phyloP scores from a whole-genome alignment of 1,284 basidiomycete genomes.

The Leucoagaricus sp. region DNA sequence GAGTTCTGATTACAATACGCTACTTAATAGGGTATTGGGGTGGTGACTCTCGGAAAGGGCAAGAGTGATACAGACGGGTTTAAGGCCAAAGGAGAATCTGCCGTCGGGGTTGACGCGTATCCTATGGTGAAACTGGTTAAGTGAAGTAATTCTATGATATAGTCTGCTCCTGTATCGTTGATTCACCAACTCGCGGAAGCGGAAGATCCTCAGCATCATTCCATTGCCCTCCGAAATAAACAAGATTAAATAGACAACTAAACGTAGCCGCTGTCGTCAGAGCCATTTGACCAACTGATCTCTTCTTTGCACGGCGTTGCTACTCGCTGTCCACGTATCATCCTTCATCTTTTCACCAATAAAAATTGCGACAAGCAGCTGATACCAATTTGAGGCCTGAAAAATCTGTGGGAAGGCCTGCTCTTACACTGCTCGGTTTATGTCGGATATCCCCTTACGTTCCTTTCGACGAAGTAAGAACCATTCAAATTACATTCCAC shows the following conservation, averaged over 20 bases:
- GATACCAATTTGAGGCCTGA: too few relatives aligned
- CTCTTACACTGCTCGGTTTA: conserved; percentile 26
- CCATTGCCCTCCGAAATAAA: conserved; percentile 11
- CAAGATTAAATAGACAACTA: conserved; percentile 4
- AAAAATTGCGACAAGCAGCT: too few relatives aligned
- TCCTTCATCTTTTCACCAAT: too few relatives aligned
- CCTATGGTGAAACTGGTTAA: conserved; percentile 24
- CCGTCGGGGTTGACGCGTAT: conserved; percentile 25
- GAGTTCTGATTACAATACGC: conserved; percentile 21
- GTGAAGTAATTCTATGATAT: too few relatives aligned
- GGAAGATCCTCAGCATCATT: neutral
- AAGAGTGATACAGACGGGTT: conserved; percentile 23
- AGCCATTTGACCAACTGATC: too few relatives aligned
- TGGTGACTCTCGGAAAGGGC: conserved; percentile 24
- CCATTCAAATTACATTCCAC: conserved; percentile 48
- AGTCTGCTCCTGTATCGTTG: too few relatives aligned
- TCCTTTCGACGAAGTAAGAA: conserved; percentile 54
- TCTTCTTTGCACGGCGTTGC: neutral
- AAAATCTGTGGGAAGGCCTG: neutral
- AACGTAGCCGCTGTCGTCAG: conserved; percentile 9
- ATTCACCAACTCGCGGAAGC: neutral
- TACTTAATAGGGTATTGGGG: conserved; percentile 23
- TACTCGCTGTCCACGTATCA: neutral
- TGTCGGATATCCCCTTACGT: conserved; percentile 74
- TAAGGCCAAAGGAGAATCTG: conserved; percentile 18